Conservation (phyloP, 2,329 filamentous ascomycete species). For the Aspergillus sp. region DNA sequence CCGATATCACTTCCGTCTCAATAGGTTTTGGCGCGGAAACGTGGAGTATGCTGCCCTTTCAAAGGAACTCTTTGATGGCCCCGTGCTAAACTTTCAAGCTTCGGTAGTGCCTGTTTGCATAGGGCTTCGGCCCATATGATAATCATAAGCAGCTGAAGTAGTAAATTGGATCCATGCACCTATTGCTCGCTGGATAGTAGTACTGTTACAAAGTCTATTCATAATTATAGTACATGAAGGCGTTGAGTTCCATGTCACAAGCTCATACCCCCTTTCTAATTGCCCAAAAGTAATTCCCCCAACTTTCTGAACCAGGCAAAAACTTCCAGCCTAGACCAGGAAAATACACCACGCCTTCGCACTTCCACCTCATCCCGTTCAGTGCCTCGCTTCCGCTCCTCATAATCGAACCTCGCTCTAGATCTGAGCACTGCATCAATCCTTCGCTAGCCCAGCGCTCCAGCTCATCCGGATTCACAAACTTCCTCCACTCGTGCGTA, state of each 20-base stretch:
- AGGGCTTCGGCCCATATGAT: not conserved
- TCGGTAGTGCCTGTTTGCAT: not conserved
- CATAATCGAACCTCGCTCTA: constrained; percentile 18
- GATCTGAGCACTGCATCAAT: constrained; percentile 56
- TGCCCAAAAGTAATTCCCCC: constrained; percentile 96
- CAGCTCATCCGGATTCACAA: constrained; percentile 81
- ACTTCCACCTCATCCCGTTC: constrained; percentile 61
- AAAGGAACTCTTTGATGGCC: not conserved
- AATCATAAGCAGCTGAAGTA: not conserved
- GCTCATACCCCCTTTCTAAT: constrained; percentile 61
- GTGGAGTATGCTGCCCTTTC: not conserved
- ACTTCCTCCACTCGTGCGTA: constrained; percentile 96
- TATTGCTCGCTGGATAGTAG: not conserved
- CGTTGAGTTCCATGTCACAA: not conserved
- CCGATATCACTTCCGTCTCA: not conserved
- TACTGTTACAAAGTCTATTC: not conserved
- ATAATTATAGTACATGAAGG: not conserved
- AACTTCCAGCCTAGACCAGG: constrained; percentile 89
- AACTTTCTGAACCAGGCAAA: constrained; percentile 77
- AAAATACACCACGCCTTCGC: constrained; percentile 84
- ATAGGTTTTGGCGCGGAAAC: not conserved
- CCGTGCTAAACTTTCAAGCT: not conserved
- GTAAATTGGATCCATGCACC: not conserved
- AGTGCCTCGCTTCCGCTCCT: constrained; percentile 31
- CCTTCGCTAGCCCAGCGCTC: constrained; percentile 47